Percentiles rank a stretch among this genome's conserved stretches.
These are phyloP conservation scores for Trifolium fragiferum DNA, from an alignment of 306 rosid genomes.

Conservation along the genomic window DNA sequence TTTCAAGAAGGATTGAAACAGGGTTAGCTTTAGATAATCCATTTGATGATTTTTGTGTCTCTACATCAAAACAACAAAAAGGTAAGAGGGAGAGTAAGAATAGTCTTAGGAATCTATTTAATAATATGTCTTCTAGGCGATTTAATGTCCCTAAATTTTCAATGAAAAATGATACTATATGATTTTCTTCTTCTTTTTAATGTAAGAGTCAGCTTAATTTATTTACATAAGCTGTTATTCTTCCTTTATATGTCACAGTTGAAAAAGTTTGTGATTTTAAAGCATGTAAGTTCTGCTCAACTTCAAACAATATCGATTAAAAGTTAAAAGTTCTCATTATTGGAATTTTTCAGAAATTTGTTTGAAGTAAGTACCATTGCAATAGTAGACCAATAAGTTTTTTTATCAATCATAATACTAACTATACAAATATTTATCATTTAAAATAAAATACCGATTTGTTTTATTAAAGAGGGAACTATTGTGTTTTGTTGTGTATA, in stretches of 20 bases:
- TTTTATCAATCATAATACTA: no score
- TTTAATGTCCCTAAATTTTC: slow-evolving; percentile 43
- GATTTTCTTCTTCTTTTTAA: slow-evolving; percentile 32
- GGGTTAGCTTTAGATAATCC: slow-evolving; percentile 58
- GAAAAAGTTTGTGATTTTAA: neutral
- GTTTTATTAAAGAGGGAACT: no score
- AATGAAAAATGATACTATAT: slow-evolving; percentile 30
- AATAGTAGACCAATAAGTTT: no score
- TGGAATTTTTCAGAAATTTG: no score
- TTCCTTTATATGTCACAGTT: no score
- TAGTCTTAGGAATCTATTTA: slow-evolving; percentile 77
- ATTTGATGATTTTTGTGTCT: slow-evolving; percentile 37
- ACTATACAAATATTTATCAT: no score
- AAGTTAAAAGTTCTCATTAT: no score
- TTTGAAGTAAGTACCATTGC: no score
- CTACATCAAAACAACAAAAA: slow-evolving; percentile 32
- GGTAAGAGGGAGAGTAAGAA: slow-evolving; percentile 64
- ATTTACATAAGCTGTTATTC: no score
- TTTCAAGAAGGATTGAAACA: slow-evolving; percentile 71
- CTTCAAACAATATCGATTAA: neutral
- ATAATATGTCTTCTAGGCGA: slow-evolving; percentile 63
- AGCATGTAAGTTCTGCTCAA: neutral
- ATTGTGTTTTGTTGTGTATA: no score
- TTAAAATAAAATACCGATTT: no score
- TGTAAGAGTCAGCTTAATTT: neutral